These are phyloP conservation scores for Endogone sp. DNA, from an alignment of 192 early-diverging fungal species.

Conservation along the genomic window DNA sequence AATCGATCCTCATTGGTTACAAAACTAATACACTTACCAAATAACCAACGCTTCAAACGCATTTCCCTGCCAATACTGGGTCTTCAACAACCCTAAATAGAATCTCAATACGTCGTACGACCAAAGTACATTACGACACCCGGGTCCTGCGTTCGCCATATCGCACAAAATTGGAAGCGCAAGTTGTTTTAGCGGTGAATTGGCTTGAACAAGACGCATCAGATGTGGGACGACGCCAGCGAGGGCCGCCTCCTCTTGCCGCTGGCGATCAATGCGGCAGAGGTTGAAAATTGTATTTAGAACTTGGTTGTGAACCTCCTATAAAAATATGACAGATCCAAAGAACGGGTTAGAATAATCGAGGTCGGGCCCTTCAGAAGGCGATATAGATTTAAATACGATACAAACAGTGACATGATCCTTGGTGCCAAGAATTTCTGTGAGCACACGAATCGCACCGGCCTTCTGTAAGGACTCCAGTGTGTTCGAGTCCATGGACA, in stretches of 20 bases:
- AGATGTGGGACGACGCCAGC: constrained; percentile 57
- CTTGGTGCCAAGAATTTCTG: constrained; percentile 31
- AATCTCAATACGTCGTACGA: constrained; percentile 33
- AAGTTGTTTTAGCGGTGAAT: constrained; percentile 53
- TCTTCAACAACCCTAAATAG: constrained; percentile 47
- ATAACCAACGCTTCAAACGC: constrained; percentile 53
- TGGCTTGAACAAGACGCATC: constrained; percentile 35
- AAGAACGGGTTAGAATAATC: not conserved
- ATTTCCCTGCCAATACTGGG: constrained; percentile 55
- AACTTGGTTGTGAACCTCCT: constrained; percentile 56
- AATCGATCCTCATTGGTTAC: no score
- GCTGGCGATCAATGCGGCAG: constrained; percentile 51
- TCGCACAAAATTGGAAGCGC: constrained; percentile 59
- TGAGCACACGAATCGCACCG: constrained; percentile 41
- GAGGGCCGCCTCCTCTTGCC: constrained; percentile 49
- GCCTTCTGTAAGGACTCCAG: constrained; percentile 43
- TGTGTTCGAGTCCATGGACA: constrained; percentile 56
- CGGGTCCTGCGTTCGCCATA: constrained; percentile 48
- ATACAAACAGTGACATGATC: no score
- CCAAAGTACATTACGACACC: constrained; percentile 45
- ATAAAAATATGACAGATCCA: not conserved
- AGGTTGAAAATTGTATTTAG: constrained; percentile 57
- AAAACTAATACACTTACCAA: constrained; percentile 36
- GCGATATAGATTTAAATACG: constrained; percentile 2
- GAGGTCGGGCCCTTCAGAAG: no score